Conservation (phyloP, 2,329 filamentous ascomycete genomes). For the Fusarium oxysporum region DNA sequence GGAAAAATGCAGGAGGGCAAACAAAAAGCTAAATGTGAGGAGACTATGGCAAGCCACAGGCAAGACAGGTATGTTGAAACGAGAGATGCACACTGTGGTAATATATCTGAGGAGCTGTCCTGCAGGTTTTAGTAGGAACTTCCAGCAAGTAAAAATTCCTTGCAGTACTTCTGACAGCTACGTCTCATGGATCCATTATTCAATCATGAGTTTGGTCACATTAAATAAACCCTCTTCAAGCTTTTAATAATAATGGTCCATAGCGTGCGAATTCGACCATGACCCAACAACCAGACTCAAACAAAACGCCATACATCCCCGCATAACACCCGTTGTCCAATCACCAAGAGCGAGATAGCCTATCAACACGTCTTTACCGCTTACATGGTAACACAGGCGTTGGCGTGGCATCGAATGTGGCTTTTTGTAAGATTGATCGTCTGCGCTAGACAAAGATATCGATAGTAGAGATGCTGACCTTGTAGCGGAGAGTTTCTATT, state of each 20-base stretch:
- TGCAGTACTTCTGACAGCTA: too few relatives aligned
- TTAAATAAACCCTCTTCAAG: neutral
- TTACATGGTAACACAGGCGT: neutral
- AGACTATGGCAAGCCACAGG: neutral
- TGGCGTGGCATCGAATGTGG: neutral
- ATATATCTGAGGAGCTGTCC: neutral
- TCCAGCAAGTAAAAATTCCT: too few relatives aligned
- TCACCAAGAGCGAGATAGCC: neutral
- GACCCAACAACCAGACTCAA: neutral
- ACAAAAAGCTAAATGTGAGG: neutral
- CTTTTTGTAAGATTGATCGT: neutral
- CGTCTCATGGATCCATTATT: too few relatives aligned
- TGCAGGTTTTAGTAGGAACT: neutral
- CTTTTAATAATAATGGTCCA: neutral
- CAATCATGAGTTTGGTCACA: too few relatives aligned
- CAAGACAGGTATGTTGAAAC: neutral
- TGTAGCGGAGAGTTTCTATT: neutral
- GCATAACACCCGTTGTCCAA: neutral
- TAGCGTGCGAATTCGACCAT: neutral
- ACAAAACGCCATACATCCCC: neutral
- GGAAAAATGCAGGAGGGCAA: neutral
- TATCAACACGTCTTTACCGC: neutral
- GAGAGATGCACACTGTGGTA: neutral
- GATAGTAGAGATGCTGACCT: neutral
- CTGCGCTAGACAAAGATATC: neutral